A percentile compares a stretch with the other conserved stretches of the same genome.
phyloP scores from a whole-genome alignment of 495 filamentous ascomycete species.

The Pyrenopolyporus hunteri region DNA sequence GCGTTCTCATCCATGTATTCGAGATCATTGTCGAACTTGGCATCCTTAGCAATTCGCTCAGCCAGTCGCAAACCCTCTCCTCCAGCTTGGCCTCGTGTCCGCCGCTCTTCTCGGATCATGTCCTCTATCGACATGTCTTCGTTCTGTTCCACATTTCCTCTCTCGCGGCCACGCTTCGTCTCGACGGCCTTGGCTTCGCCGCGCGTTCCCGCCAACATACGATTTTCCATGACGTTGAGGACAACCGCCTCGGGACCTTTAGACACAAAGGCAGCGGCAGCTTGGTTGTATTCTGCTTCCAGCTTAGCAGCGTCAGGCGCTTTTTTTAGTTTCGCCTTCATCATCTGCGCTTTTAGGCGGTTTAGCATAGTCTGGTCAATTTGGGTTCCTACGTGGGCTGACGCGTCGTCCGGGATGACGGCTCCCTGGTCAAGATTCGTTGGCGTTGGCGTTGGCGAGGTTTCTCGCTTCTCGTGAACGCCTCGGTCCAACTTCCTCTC shows the following conservation, averaged over 20 bases:
- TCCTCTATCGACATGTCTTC: slow-evolving; percentile 96
- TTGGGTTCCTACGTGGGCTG: slow-evolving; percentile 47
- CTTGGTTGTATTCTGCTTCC: slow-evolving; percentile 83
- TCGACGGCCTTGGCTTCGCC: slow-evolving; percentile 78
- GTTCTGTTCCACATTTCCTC: slow-evolving; percentile 83
- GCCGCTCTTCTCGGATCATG: slow-evolving; percentile 91
- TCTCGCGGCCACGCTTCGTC: slow-evolving; percentile 78
- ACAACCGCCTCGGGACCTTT: slow-evolving; percentile 70
- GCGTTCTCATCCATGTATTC: slow-evolving; percentile 99
- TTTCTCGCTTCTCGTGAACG: slow-evolving; percentile 56
- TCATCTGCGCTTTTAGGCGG: slow-evolving; percentile 85
- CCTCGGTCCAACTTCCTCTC: slow-evolving; percentile 59
- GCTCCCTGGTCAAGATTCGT: slow-evolving; percentile 50
- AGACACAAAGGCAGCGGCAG: slow-evolving; percentile 61
- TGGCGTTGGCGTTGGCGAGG: slow-evolving; percentile 44
- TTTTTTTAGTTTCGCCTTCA: slow-evolving; percentile 87
- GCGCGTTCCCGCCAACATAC: slow-evolving; percentile 78
- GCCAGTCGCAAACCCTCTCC: slow-evolving; percentile 84
- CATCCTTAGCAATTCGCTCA: slow-evolving; percentile 90
- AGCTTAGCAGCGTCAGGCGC: slow-evolving; percentile 75
- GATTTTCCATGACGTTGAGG: slow-evolving; percentile 84
- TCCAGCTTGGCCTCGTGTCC: slow-evolving; percentile 77
- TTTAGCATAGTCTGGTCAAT: slow-evolving; percentile 84
- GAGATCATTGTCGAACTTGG: slow-evolving; percentile 88
- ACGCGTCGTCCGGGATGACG: slow-evolving; percentile 51